Percentiles rank a stretch among this genome's conserved stretches.
Evolutionary conservation across 2,329 filamentous ascomycete genomes (phyloP).

Genomic region (Trichoderma atrobrunneum): DNA sequence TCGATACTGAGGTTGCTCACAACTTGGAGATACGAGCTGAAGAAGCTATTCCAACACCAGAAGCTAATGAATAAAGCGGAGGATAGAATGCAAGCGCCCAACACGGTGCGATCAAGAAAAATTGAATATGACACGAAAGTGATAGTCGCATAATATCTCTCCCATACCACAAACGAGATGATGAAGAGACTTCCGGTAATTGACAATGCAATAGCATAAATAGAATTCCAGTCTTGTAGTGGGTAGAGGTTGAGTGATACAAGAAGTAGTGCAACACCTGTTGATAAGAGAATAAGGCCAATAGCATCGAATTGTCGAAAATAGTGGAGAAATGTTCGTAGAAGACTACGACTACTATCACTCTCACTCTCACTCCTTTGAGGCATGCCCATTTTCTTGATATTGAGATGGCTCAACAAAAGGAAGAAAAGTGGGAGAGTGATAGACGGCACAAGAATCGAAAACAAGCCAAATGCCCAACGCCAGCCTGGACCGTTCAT

Average conservation of each 20-base stretch:
- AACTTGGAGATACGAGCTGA: constrained; percentile 40
- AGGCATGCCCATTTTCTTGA: constrained; percentile 55
- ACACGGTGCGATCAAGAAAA: constrained; percentile 35
- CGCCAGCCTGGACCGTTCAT: constrained; percentile 55
- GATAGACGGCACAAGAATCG: constrained; percentile 60
- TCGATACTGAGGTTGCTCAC: constrained; percentile 37
- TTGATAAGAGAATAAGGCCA: constrained; percentile 60
- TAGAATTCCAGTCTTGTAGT: constrained; percentile 39
- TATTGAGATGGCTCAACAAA: constrained; percentile 52
- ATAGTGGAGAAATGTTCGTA: constrained; percentile 49
- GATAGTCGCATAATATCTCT: constrained; percentile 38
- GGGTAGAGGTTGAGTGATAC: constrained; percentile 55
- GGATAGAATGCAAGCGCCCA: constrained; percentile 37
- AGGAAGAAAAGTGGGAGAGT: constrained; percentile 49
- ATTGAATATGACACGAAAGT: constrained; percentile 39
- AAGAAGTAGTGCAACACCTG: constrained; percentile 61
- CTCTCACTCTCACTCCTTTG: constrained; percentile 44
- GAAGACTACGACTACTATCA: constrained; percentile 43
- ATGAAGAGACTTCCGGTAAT: constrained; percentile 39
- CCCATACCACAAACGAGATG: constrained; percentile 38
- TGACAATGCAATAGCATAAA: constrained; percentile 42
- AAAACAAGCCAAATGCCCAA: constrained; percentile 66
- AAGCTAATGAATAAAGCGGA: constrained; percentile 37
- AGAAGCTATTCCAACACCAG: constrained; percentile 40
- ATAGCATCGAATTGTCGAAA: constrained; percentile 60